Conservation (phyloP, 169 alveolate genomes). For the Fabrea salina region DNA sequence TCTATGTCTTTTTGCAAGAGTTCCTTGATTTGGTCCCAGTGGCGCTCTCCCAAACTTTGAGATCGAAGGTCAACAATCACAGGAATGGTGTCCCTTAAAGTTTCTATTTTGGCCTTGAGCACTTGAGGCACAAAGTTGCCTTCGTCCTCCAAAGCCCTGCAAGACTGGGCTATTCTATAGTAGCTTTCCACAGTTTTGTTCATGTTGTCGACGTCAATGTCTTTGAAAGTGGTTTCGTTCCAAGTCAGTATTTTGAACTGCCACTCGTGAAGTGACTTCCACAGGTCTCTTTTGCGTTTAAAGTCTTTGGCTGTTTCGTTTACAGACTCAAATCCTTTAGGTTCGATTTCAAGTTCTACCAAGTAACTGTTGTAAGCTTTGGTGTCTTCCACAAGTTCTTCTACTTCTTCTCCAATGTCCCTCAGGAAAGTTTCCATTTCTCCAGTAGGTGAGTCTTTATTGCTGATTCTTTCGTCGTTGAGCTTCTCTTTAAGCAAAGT, state of each 20-base stretch:
- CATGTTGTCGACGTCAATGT: constrained; percentile 71
- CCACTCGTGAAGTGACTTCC: constrained; percentile 79
- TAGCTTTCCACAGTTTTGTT: constrained; percentile 61
- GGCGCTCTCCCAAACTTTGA: constrained; percentile 46
- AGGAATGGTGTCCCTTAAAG: constrained; percentile 75
- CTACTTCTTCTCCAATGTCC: constrained; percentile 28
- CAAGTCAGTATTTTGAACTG: constrained; percentile 58
- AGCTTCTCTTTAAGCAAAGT: background rate
- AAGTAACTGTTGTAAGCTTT: constrained; percentile 15
- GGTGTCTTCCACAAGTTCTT: background rate
- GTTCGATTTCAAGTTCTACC: constrained; percentile 42
- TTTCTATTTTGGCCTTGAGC: constrained; percentile 50
- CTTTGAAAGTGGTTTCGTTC: constrained; percentile 61
- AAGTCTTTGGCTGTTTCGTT: constrained; percentile 50
- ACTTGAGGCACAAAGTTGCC: constrained; percentile 50
- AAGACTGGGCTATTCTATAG: constrained; percentile 46
- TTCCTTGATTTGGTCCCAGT: constrained; percentile 40
- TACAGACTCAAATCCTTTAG: constrained; percentile 27
- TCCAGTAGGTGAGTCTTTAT: constrained; percentile 16
- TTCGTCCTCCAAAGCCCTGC: constrained; percentile 45
- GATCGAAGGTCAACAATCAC: constrained; percentile 70
- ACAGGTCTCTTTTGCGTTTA: constrained; percentile 57
- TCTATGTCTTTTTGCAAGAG: constrained; percentile 44
- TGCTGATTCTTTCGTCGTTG: background rate
- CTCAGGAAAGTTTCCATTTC: background rate